Conservation (phyloP, 495 filamentous ascomycete genomes). For the Hypomontagnella submonticulosa region DNA sequence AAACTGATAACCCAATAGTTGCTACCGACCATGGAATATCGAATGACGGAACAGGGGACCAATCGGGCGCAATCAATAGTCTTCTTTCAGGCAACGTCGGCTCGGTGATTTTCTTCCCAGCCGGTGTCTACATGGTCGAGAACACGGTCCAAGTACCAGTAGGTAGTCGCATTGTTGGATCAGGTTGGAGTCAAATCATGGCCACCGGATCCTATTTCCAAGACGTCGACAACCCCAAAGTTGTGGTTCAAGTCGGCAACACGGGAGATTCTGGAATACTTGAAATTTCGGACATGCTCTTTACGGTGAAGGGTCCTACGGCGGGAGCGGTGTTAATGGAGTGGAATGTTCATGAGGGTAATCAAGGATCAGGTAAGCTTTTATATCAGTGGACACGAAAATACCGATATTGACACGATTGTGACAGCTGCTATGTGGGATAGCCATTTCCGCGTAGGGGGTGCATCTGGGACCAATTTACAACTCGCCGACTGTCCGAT, state of each 20-base stretch:
- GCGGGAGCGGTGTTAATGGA: slow-evolving; percentile 51
- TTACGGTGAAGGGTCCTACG: slow-evolving; percentile 41
- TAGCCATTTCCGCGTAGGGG: slow-evolving; percentile 51
- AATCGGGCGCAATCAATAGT: no score
- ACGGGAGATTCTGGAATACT: slow-evolving; percentile 59
- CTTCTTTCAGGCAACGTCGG: no score
- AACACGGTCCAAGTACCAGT: slow-evolving; percentile 57
- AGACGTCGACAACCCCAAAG: slow-evolving; percentile 46
- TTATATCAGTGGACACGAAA: no score
- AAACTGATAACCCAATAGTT: no score
- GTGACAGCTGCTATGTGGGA: slow-evolving; percentile 47
- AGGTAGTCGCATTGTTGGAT: slow-evolving; percentile 52
- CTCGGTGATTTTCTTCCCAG: no score
- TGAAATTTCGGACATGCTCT: slow-evolving; percentile 62
- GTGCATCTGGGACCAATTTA: slow-evolving; percentile 72
- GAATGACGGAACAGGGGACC: no score
- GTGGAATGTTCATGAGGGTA: slow-evolving; percentile 43
- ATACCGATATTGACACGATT: no score
- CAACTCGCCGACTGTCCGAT: slow-evolving; percentile 67
- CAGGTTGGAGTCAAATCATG: slow-evolving; percentile 45
- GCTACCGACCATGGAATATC: no score
- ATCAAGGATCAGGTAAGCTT: no score
- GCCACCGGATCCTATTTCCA: slow-evolving; percentile 54
- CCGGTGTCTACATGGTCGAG: slow-evolving; percentile 42
- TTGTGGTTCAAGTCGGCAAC: slow-evolving; percentile 64